These are phyloP conservation scores for Pichia cephalocereana DNA, from an alignment of 805 yeast genomes.

Conservation along the genomic window DNA sequence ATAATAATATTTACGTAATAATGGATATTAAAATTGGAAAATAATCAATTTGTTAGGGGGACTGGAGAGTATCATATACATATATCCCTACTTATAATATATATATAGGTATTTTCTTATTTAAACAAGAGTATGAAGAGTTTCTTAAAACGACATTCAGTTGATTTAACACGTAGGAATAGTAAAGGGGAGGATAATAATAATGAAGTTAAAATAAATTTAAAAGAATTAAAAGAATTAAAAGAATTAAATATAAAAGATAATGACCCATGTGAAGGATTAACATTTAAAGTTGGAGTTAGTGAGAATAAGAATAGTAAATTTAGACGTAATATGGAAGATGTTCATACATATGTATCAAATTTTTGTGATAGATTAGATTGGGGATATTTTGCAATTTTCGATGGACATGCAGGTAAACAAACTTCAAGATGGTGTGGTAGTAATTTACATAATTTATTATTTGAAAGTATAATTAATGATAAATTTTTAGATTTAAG, in stretches of 20 bases:
- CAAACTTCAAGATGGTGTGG: conserved; percentile 95
- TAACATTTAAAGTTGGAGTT: conserved; percentile 79
- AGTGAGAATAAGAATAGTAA: conserved; percentile 80
- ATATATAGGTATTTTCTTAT: background rate
- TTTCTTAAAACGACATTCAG: conserved; percentile 17
- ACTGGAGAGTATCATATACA: too few species aligned
- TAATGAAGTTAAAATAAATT: conserved; percentile 1
- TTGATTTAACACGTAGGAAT: conserved; percentile 11
- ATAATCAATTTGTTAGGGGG: too few species aligned
- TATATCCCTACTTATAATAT: too few species aligned
- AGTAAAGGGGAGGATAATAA: conserved; percentile 1
- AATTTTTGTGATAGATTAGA: conserved; percentile 86
- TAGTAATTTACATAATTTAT: conserved; percentile 61
- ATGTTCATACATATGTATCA: conserved; percentile 86
- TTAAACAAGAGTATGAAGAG: conserved; percentile 7
- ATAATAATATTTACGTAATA: background rate
- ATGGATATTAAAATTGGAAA: background rate
- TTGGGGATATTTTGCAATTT: conserved; percentile 92
- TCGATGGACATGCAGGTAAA: conserved; percentile 96
- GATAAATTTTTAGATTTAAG: conserved; percentile 47
- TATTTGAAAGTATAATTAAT: conserved; percentile 47
- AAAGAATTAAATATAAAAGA: too few species aligned
- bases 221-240: background rate
- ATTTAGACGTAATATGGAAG: conserved; percentile 89
- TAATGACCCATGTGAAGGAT: conserved; percentile 42